Evolutionary conservation across 768 basidiomycete species (phyloP).

Genomic region (Mycena galericulata): DNA sequence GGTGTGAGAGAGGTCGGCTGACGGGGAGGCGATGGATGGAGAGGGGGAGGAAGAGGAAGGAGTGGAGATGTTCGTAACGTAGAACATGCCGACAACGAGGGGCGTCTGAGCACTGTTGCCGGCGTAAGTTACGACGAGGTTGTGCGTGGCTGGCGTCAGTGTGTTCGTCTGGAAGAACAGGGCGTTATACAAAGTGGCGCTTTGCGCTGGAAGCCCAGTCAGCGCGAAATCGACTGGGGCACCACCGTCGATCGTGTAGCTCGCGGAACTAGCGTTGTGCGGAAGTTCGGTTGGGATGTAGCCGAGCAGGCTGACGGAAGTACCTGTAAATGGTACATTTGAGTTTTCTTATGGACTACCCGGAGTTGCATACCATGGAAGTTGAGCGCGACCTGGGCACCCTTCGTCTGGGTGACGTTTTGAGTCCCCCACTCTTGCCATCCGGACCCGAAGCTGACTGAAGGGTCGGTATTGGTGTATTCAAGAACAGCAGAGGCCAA

Average conservation of each 20-base stretch:
- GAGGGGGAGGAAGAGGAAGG: constrained; percentile 19
- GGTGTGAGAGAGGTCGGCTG: constrained; percentile 7
- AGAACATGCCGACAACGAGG: constrained; percentile 38
- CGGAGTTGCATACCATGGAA: constrained; percentile 39
- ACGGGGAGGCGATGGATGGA: not conserved
- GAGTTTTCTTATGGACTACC: not conserved
- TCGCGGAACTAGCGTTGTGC: constrained; percentile 35
- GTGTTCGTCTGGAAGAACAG: constrained; percentile 37
- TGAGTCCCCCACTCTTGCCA: constrained; percentile 35
- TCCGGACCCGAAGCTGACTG: constrained; percentile 23
- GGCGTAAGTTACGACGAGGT: constrained; percentile 38
- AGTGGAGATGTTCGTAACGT: constrained; percentile 31
- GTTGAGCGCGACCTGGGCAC: constrained; percentile 37
- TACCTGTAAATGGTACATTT: constrained; percentile 35
- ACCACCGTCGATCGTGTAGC: constrained; percentile 44
- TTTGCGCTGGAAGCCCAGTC: constrained; percentile 29
- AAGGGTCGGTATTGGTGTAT: constrained; percentile 32
- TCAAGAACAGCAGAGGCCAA: constrained; percentile 17
- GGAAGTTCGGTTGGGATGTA: constrained; percentile 41
- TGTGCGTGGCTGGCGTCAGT: constrained; percentile 36
- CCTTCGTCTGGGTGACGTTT: constrained; percentile 36
- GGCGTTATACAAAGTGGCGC: constrained; percentile 34
- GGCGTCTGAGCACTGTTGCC: constrained; percentile 38
- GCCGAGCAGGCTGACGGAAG: constrained; percentile 41
- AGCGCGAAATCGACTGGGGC: constrained; percentile 31